Evolutionary conservation across 2,329 filamentous ascomycete species (phyloP).

Genomic region (Talaromyces sp.): DNA sequence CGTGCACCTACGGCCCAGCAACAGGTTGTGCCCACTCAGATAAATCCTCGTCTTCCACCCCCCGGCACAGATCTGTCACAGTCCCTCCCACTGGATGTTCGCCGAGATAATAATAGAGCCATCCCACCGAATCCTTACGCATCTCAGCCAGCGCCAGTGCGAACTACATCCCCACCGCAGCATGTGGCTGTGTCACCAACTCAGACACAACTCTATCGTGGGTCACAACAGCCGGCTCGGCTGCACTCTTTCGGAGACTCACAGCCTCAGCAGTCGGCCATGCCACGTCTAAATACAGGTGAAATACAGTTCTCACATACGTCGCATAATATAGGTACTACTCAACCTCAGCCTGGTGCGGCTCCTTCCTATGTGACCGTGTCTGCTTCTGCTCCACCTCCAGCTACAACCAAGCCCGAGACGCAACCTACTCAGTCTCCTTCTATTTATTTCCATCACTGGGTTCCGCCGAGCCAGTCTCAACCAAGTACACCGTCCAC

Average conservation of each 20-base stretch:
- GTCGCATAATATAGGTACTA: slow-evolving; percentile 25
- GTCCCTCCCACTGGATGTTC: slow-evolving; percentile 22
- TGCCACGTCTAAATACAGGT: slow-evolving; percentile 42
- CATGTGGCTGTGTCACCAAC: slow-evolving; percentile 22
- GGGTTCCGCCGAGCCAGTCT: slow-evolving; percentile 73
- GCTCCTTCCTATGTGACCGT: not conserved
- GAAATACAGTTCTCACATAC: slow-evolving; percentile 41
- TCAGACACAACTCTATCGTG: slow-evolving; percentile 26
- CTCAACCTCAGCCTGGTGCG: slow-evolving; percentile 30
- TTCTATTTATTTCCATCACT: slow-evolving; percentile 87
- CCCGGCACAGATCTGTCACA: slow-evolving; percentile 21
- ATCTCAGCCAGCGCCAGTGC: slow-evolving; percentile 20
- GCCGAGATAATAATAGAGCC: slow-evolving; percentile 29
- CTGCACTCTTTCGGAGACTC: slow-evolving; percentile 19
- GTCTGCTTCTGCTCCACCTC: slow-evolving; percentile 47
- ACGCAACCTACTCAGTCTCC: slow-evolving; percentile 63
- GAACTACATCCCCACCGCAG: slow-evolving; percentile 24
- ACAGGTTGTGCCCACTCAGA: slow-evolving; percentile 22
- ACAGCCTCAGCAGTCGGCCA: slow-evolving; percentile 23
- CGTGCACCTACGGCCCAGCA: slow-evolving; percentile 26
- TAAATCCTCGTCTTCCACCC: slow-evolving; percentile 24
- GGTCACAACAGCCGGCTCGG: slow-evolving; percentile 23
- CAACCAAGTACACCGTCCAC: slow-evolving; percentile 72
- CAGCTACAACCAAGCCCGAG: slow-evolving; percentile 52
- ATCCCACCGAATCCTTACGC: slow-evolving; percentile 37